Percentiles rank a stretch among this genome's conserved stretches.
Evolutionary conservation across 805 yeast species (phyloP).

Genomic region (Candida verbasci): DNA sequence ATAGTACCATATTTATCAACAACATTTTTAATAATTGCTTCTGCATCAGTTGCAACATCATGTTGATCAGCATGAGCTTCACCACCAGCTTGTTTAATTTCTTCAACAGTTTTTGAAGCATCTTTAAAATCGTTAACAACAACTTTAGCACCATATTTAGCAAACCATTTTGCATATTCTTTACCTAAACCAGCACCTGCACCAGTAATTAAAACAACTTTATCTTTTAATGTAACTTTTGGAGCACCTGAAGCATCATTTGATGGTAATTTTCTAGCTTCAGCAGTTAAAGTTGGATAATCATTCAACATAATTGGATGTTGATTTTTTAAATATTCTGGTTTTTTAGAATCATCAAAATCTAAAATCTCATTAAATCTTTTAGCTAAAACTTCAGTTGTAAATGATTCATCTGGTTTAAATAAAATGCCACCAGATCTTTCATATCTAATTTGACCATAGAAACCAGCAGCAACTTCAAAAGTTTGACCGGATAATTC

Average conservation of each 20-base stretch:
- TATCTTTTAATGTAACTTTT: constrained; percentile 60
- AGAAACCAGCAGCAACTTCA: constrained; percentile 94
- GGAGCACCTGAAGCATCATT: constrained; percentile 42
- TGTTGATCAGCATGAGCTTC: constrained; percentile 79
- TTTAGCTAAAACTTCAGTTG: constrained; percentile 79
- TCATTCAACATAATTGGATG: constrained; percentile 74
- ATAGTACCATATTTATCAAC: constrained; percentile 73
- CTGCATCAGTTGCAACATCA: constrained; percentile 75
- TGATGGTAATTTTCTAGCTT: constrained; percentile 46
- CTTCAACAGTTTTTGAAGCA: constrained; percentile 69
- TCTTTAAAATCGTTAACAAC: constrained; percentile 87
- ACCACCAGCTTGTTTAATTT: constrained; percentile 69
- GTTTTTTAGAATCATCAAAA: constrained; percentile 55
- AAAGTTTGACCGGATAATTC: constrained; percentile 70
- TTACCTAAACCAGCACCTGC: constrained; percentile 94
- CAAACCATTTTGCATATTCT: constrained; percentile 81
- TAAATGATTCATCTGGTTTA: constrained; percentile 70
- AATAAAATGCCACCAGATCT: constrained; percentile 82
- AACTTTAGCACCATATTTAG: constrained; percentile 90
- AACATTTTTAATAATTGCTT: constrained; percentile 73
- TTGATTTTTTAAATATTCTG: constrained; percentile 45
- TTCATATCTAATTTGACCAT: constrained; percentile 92
- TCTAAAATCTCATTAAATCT: constrained; percentile 60
- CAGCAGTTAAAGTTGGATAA: constrained; percentile 56
- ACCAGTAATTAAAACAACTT: constrained; percentile 91